These are phyloP conservation scores for Linnemannia elongata DNA, from an alignment of 192 early-diverging fungal genomes.

Conservation along the genomic window DNA sequence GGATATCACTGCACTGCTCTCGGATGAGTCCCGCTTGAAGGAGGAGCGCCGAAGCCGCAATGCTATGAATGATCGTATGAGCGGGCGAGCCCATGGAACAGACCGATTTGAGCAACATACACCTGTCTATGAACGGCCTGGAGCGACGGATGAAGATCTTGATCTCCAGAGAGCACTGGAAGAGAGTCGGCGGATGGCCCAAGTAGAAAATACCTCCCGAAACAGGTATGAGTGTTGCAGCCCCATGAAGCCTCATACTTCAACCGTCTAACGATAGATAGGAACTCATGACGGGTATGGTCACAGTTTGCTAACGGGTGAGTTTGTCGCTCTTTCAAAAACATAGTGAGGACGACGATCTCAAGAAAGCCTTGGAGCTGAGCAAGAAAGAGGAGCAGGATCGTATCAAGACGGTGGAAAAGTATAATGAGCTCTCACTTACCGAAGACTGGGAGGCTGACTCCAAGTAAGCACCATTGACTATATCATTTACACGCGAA, in stretches of 20 bases:
- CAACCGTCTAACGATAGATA: background rate
- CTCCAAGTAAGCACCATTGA: slow-evolving; percentile 22
- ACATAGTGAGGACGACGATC: slow-evolving; percentile 56
- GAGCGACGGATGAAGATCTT: slow-evolving; percentile 78
- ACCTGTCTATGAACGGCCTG: slow-evolving; percentile 58
- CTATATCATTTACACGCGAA: no score
- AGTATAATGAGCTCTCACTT: slow-evolving; percentile 53
- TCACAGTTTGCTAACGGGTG: background rate
- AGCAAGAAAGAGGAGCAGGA: slow-evolving; percentile 62
- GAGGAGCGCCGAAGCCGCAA: slow-evolving; percentile 79
- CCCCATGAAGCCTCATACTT: background rate
- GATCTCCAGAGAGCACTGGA: slow-evolving; percentile 88
- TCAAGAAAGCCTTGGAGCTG: slow-evolving; percentile 59
- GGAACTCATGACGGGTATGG: background rate
- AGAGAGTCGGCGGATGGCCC: slow-evolving; percentile 80
- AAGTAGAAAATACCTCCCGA: slow-evolving; percentile 20
- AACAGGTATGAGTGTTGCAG: slow-evolving; percentile 26
- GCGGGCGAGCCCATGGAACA: slow-evolving; percentile 53
- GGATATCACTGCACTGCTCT: slow-evolving; percentile 85
- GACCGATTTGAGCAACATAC: slow-evolving; percentile 29
- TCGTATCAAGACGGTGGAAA: slow-evolving; percentile 45
- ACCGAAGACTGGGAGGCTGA: slow-evolving; percentile 54
- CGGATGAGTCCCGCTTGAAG: slow-evolving; percentile 82
- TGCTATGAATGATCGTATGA: slow-evolving; percentile 75
- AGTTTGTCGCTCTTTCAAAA: background rate